Conservation (phyloP, 805 yeast species). For the Nakazawaea ernobii region DNA sequence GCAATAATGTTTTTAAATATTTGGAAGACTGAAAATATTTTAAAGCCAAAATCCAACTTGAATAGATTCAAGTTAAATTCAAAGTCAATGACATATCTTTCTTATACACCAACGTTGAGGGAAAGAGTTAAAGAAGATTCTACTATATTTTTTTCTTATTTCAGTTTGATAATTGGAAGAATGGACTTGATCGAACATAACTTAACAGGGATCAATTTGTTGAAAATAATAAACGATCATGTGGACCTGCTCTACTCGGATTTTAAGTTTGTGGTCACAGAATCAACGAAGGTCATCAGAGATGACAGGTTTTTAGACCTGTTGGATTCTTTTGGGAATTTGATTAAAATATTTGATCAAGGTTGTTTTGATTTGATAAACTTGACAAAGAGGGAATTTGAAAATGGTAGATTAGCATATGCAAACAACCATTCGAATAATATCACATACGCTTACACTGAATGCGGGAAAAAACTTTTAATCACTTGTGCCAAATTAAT, state of each 20-base stretch:
- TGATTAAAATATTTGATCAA: background rate
- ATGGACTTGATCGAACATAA: conserved; percentile 74
- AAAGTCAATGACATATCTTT: conserved; percentile 39
- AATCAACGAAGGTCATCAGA: background rate
- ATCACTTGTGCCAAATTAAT: conserved; percentile 4
- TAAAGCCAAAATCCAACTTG: conserved; percentile 15
- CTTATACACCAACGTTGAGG: conserved; percentile 54
- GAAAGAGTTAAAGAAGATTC: conserved; percentile 58
- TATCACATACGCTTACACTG: background rate
- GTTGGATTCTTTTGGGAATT: background rate
- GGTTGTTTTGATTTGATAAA: background rate
- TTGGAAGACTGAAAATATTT: conserved; percentile 58
- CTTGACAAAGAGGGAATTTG: background rate
- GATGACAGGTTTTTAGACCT: background rate
- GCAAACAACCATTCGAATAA: background rate
- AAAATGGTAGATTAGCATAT: background rate
- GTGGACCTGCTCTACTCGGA: conserved; percentile 61
- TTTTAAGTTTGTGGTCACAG: conserved; percentile 11
- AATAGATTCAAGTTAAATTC: conserved; percentile 7
- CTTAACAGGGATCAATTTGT: conserved; percentile 58
- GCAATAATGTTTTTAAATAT: conserved; percentile 58
- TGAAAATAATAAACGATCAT: conserved; percentile 66
- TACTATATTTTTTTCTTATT: conserved; percentile 50
- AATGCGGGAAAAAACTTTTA: background rate
- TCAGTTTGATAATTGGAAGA: conserved; percentile 68